These are phyloP conservation scores for Colletotrichum tabaci DNA, from an alignment of 2,329 filamentous ascomycete species.

Conservation along the genomic window DNA sequence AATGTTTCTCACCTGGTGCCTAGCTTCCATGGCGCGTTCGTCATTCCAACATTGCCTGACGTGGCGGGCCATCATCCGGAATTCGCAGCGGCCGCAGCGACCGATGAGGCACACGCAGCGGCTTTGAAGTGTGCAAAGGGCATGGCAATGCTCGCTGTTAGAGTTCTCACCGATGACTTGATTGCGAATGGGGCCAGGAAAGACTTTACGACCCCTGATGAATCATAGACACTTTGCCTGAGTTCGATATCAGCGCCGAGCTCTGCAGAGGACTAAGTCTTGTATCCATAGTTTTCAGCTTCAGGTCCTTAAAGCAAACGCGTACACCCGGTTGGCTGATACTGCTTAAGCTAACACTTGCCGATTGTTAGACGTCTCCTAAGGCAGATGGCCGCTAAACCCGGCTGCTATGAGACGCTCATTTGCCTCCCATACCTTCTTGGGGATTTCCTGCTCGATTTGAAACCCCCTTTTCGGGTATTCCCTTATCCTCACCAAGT, in stretches of 20 bases:
- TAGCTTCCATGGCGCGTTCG: conserved; percentile 64
- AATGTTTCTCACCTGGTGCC: conserved; percentile 65
- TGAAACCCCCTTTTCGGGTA: conserved; percentile 61
- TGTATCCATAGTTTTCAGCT: not conserved
- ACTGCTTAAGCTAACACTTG: too few relatives aligned
- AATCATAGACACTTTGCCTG: not conserved
- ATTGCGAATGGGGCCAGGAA: conserved; percentile 13
- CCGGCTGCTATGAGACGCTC: conserved; percentile 57
- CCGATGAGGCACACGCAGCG: conserved; percentile 55
- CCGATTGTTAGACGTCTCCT: not conserved
- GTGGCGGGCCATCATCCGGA: conserved; percentile 56
- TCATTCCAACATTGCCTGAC: conserved; percentile 55
- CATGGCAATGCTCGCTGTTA: conserved; percentile 56
- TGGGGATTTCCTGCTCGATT: conserved; percentile 59
- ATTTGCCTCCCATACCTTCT: conserved; percentile 58
- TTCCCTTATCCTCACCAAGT: conserved; percentile 59
- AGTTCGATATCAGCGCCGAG: too few relatives aligned
- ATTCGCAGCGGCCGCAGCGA: conserved; percentile 62
- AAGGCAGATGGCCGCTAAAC: conserved; percentile 55
- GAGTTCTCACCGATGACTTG: conserved; percentile 48
- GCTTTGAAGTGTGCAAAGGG: conserved; percentile 62
- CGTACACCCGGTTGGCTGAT: too few relatives aligned
- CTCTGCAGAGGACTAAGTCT: not conserved
- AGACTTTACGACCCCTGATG: conserved; percentile 28
- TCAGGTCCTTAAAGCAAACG: not conserved